phyloP scores from a whole-genome alignment of 2,329 filamentous ascomycete species.

The Decorospora gaudefroyi region DNA sequence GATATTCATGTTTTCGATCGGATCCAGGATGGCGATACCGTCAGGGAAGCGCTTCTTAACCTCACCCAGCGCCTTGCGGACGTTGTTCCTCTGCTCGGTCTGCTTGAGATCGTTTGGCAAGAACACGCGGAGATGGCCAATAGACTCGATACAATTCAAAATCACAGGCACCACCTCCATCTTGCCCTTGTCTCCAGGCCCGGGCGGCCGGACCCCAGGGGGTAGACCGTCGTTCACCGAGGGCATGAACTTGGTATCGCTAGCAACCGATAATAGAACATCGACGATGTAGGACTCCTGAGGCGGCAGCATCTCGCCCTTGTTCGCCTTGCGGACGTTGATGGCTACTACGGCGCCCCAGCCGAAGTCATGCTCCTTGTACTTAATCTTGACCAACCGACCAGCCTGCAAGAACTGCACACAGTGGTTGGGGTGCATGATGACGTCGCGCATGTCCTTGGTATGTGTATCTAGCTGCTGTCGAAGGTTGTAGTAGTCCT shows the following conservation, averaged over 20 bases:
- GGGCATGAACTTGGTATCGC: constrained; percentile 57
- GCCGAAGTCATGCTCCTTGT: constrained; percentile 80
- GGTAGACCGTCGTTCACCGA: constrained; percentile 69
- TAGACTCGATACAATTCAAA: constrained; percentile 79
- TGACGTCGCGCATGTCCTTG: constrained; percentile 87
- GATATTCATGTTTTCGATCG: constrained; percentile 95
- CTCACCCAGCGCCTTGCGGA: constrained; percentile 72
- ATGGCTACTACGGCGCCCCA: constrained; percentile 90
- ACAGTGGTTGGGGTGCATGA: constrained; percentile 88
- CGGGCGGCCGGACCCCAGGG: constrained; percentile 63
- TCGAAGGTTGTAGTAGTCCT: constrained; percentile 90
- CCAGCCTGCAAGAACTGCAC: constrained; percentile 83
- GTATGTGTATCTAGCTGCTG: constrained; percentile 82
- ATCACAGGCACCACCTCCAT: constrained; percentile 86
- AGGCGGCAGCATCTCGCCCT: constrained; percentile 67
- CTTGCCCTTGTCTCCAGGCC: constrained; percentile 66
- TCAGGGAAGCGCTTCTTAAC: constrained; percentile 88
- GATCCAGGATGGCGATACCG: constrained; percentile 84
- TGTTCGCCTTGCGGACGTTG: constrained; percentile 66
- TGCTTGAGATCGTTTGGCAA: constrained; percentile 76
- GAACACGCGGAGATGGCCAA: constrained; percentile 83
- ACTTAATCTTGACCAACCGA: constrained; percentile 84
- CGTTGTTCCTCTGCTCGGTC: constrained; percentile 68
- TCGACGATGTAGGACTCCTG: constrained; percentile 84
- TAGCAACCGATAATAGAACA: constrained; percentile 70